Evolutionary conservation across 495 filamentous ascomycete genomes (phyloP), one percentile per base, ranked within the genome.

Genomic region (Talaromyces borbonicus): DNA sequence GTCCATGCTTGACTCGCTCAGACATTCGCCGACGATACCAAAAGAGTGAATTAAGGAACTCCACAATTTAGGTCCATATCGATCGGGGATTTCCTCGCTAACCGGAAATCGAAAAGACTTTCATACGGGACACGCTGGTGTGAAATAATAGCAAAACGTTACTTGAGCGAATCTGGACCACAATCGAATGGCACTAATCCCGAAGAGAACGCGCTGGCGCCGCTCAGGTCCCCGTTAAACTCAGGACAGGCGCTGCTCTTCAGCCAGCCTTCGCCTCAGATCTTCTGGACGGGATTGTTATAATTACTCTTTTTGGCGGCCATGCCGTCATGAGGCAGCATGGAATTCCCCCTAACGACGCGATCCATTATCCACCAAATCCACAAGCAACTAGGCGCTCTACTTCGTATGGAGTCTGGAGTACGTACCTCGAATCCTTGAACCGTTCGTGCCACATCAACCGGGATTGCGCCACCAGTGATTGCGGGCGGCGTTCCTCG

Each of bases 361-460:
- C 22, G 35, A 22, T 9, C 32, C 15, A 36, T n/a, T 16, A 38
- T 22, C 35, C 35, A 38, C 35, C 35, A n/a, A n/a, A n/a, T n/a
- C n/a, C n/a, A n/a, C n/a, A n/a, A n/a, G n/a, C n/a, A n/a, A n/a
- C n/a, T n/a, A n/a, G n/a, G n/a, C n/a, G n/a, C n/a, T n/a, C n/a
- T n/a, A n/a, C n/a, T n/a, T n/a, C n/a, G n/a, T n/a, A n/a, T n/a
- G n/a, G n/a, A n/a, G n/a, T n/a, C n/a, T n/a, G n/a, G n/a, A n/a
- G n/a, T n/a, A n/a, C n/a, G n/a, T n/a, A n/a, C n/a, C n/a, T n/a
- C n/a, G n/a, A n/a, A n/a, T n/a, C n/a, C n/a, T n/a, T 20, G 35
- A 38, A 20, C 35, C 35, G 35, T 38, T 38, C 35, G 35, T 38
- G 35, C 35, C 35, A 38, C 35, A 38, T 20, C n/a, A 20, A 38